These are phyloP conservation scores for Phyllosticta capitalensis DNA, from an alignment of 2,329 filamentous ascomycete species.

Conservation along the genomic window DNA sequence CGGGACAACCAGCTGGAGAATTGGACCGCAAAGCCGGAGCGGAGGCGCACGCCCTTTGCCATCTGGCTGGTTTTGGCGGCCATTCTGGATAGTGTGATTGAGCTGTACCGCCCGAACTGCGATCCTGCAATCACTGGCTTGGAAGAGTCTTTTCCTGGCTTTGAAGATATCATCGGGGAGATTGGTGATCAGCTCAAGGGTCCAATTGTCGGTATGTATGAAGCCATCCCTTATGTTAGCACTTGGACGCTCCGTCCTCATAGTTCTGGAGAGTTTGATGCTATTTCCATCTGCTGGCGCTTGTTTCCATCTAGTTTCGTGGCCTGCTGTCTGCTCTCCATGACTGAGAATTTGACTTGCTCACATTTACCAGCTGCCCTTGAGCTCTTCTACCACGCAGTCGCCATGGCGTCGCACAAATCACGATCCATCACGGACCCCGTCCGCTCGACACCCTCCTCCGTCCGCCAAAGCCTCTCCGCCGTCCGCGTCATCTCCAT, in stretches of 20 bases:
- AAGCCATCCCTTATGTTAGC: too few relatives aligned
- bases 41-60: constrained; percentile 38
- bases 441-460: constrained; percentile 41
- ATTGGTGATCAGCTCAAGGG: constrained; percentile 28
- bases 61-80: constrained; percentile 37
- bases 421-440: constrained; percentile 34
- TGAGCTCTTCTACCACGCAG: constrained; percentile 48
- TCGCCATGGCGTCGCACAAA: constrained; percentile 48
- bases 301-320: too few relatives aligned
- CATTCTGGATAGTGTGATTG: constrained; percentile 38
- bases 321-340: too few relatives aligned
- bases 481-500: constrained; percentile 47
- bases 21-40: constrained; percentile 32
- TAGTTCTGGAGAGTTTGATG: too few relatives aligned
- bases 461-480: constrained; percentile 45
- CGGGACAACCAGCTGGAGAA: constrained; percentile 36
- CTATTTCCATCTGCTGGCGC: too few relatives aligned
- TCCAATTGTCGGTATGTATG: constrained; percentile 26
- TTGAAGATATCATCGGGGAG: constrained; percentile 35
- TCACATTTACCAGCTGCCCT: constrained; percentile 18
- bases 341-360: too few relatives aligned
- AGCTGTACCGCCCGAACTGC: constrained; percentile 36
- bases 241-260: too few relatives aligned
- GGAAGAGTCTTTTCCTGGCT: constrained; percentile 38
- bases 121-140: constrained; percentile 34